Base-by-base conservation (phyloP, 805 yeast species). In the Lipomyces starkeyi region DNA sequence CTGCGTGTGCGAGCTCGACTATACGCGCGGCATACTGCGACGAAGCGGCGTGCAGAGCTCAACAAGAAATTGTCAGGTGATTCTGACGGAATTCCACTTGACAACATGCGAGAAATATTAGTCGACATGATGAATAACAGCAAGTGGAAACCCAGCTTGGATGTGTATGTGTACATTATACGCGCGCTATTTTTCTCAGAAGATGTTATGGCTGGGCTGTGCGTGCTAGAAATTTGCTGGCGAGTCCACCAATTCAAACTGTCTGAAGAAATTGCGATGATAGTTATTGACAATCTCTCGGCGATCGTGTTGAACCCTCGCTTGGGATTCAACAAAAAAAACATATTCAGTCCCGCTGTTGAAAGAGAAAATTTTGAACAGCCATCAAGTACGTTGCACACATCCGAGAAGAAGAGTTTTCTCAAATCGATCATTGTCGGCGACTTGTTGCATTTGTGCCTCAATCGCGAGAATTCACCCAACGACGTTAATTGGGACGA, bases 141-240 rank as follows among this genome's bases (percentile, higher is more conserved):
- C 43, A 13, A 54, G 27, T 65, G 68, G 64, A 58, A 27, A 2
- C 62, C 56, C 17, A 62, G 59, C 17, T 13, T 58, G 22, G 58
- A 58, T 7, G 60, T 64, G 9, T 58, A 55, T 22, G 13, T 27
- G 25, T 49, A 29, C n/a, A 62, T 57, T 13, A 52, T 69, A 27
- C 20, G 53, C 3, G 40, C 72, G 1, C 37, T 67, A 34, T 37
- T 64, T 20, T 61, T 49, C 35, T 9, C 59, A 14, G 47, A 52
- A 13, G 72, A 67, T 53, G 14, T 64, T 2, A 53, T 61, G 14
- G 60, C 64, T 11, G 55, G 58, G 11, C 34, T 66, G 6, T 61
- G 61, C n/a, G 58, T 60, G 11, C 47, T 65, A 53, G 66, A 65
- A 57, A 37, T 47, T 20, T 67, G 71, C 43, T 56, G 32, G 52